phyloP scores from a whole-genome alignment of 768 basidiomycete genomes.

The Piloderma croceum region DNA sequence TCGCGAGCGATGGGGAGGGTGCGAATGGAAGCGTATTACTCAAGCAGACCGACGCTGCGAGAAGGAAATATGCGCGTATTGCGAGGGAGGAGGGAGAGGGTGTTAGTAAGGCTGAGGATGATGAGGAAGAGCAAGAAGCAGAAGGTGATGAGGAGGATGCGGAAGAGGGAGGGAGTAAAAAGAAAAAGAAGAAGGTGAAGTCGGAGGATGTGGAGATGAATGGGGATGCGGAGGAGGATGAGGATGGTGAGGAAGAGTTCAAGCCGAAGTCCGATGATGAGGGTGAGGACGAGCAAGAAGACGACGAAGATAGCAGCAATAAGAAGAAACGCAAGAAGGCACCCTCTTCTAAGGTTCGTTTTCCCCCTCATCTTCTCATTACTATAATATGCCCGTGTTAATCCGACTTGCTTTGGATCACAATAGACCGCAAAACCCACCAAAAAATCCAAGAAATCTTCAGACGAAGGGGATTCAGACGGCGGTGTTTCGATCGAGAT shows the following conservation, averaged over 20 bases:
- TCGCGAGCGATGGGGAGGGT: slow-evolving; percentile 88
- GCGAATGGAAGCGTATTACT: slow-evolving; percentile 86
- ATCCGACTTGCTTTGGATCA: slow-evolving; percentile 15
- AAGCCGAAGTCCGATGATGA: slow-evolving; percentile 33
- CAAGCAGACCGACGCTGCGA: slow-evolving; percentile 51
- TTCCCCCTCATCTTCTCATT: not conserved
- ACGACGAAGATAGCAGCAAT: slow-evolving; percentile 40
- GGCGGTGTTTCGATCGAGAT: slow-evolving; percentile 75
- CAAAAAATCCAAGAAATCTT: slow-evolving; percentile 55
- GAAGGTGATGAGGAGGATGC: slow-evolving; percentile 40
- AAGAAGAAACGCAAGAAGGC: slow-evolving; percentile 67
- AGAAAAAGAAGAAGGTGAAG: slow-evolving; percentile 38
- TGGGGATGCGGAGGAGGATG: slow-evolving; percentile 48
- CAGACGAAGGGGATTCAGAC: slow-evolving; percentile 46
- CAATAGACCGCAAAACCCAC: slow-evolving; percentile 36
- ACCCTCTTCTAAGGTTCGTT: slow-evolving; percentile 42
- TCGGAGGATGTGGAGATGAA: slow-evolving; percentile 42
- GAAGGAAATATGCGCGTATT: slow-evolving; percentile 27
- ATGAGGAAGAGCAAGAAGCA: slow-evolving; percentile 30
- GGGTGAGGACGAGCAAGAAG: slow-evolving; percentile 24
- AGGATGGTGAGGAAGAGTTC: slow-evolving; percentile 45
- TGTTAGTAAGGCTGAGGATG: slow-evolving; percentile 26
- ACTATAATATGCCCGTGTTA: slow-evolving; percentile 3
- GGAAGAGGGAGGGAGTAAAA: slow-evolving; percentile 27
- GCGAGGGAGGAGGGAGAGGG: slow-evolving; percentile 19